Percentiles rank a stretch among this genome's conserved stretches.
phyloP scores from a whole-genome alignment of 345 rosid genomes.

The Pugionium dolabratum region DNA sequence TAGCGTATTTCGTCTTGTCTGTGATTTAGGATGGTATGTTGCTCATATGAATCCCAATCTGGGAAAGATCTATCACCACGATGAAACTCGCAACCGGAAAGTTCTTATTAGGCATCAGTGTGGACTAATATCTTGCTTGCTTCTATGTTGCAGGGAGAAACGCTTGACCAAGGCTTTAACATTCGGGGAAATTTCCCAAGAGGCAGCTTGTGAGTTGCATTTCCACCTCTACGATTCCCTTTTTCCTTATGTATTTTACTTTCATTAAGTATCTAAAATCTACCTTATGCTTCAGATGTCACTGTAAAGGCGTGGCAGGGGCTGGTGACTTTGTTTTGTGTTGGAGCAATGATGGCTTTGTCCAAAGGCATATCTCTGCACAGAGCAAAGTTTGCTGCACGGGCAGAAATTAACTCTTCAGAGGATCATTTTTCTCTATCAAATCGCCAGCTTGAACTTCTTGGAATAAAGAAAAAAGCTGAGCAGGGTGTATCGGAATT shows the following conservation, averaged over 20 bases:
- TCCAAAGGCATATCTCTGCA: slow-evolving; percentile 60
- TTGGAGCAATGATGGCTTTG: slow-evolving; percentile 62
- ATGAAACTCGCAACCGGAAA: background rate
- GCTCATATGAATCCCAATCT: slow-evolving; percentile 9
- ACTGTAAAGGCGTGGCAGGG: slow-evolving; percentile 54
- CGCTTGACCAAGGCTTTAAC: slow-evolving; percentile 51
- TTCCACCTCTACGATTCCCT: slow-evolving; percentile 3
- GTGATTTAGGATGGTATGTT: background rate
- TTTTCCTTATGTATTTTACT: slow-evolving; percentile 20
- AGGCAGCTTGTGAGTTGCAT: slow-evolving; percentile 67
- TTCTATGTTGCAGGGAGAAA: slow-evolving; percentile 60
- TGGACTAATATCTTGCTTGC: slow-evolving; percentile 1
- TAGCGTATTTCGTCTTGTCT: background rate
- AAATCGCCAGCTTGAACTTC: slow-evolving; percentile 66
- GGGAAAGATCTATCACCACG: slow-evolving; percentile 5
- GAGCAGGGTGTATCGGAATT: slow-evolving; percentile 50
- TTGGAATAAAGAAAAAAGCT: slow-evolving; percentile 70
- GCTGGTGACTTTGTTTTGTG: slow-evolving; percentile 50
- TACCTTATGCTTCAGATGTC: slow-evolving; percentile 50
- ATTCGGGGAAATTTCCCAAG: slow-evolving; percentile 50
- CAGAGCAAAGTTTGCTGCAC: slow-evolving; percentile 40
- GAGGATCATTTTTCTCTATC: slow-evolving; percentile 60
- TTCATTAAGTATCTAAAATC: background rate
- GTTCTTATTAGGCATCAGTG: background rate
- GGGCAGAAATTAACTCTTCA: slow-evolving; percentile 39